Conservation (phyloP, 805 yeast species). For the Metschnikowia bowlesiae region DNA sequence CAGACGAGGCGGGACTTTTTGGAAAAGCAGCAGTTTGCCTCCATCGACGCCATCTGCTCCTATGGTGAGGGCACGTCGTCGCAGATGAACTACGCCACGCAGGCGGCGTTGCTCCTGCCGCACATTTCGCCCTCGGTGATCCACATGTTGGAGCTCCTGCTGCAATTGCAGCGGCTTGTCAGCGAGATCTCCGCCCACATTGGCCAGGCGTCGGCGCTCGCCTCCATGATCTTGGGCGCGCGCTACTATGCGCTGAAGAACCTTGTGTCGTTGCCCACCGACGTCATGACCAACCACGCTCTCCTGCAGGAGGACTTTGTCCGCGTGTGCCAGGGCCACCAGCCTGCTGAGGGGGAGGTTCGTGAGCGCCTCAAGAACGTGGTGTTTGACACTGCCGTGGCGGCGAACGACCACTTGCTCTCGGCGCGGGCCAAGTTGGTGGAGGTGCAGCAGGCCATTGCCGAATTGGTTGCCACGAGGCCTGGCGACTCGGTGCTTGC, state of each 20-base stretch:
- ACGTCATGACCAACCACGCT: slow-evolving; percentile 47
- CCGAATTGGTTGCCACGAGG: slow-evolving; percentile 21
- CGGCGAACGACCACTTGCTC: slow-evolving; percentile 76
- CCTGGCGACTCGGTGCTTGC: slow-evolving; percentile 22
- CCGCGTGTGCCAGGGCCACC: slow-evolving; percentile 43
- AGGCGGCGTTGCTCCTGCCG: slow-evolving; percentile 55
- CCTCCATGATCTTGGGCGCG: slow-evolving; percentile 58
- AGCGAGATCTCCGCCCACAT: slow-evolving; percentile 71
- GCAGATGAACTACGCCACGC: slow-evolving; percentile 65
- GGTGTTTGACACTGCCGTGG: slow-evolving; percentile 63
- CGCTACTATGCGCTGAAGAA: slow-evolving; percentile 52
- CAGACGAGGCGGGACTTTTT: slow-evolving; percentile 55
- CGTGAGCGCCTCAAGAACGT: slow-evolving; percentile 48
- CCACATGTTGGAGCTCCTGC: slow-evolving; percentile 43
- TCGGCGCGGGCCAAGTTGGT: slow-evolving; percentile 58
- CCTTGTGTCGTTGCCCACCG: slow-evolving; percentile 59
- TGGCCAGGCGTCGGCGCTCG: slow-evolving; percentile 76
- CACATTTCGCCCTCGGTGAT: slow-evolving; percentile 53
- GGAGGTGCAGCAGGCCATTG: slow-evolving; percentile 35
- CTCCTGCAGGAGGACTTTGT: slow-evolving; percentile 64
- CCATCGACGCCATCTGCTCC: slow-evolving; percentile 57
- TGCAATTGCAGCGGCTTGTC: slow-evolving; percentile 38
- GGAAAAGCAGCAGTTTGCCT: slow-evolving; percentile 42
- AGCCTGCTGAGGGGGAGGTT: slow-evolving; percentile 24
- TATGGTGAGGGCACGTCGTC: slow-evolving; percentile 79